phyloP scores from a whole-genome alignment of 192 early-diverging fungal species.

The Umbelopsis sp. region DNA sequence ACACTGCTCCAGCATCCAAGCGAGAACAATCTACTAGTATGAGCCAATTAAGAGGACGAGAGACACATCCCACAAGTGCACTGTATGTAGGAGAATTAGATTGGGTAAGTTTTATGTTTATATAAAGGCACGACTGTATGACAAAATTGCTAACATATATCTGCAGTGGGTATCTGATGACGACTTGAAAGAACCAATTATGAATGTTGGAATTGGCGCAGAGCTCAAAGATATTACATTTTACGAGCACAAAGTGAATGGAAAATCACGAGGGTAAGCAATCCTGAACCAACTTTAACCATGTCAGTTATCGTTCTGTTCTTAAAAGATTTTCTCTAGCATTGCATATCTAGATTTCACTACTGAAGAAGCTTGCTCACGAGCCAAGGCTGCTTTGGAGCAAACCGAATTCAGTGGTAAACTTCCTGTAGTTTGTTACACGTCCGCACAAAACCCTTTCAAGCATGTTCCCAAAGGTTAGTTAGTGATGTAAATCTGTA shows the following conservation, averaged over 20 bases:
- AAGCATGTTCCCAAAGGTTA: conserved; percentile 46
- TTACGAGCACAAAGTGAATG: conserved; percentile 65
- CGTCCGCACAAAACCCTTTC: conserved; percentile 42
- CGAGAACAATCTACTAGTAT: conserved; percentile 27
- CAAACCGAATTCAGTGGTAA: conserved; percentile 39
- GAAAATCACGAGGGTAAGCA: conserved; percentile 60
- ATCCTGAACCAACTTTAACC: no score
- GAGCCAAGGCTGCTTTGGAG: conserved; percentile 46
- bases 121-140: not conserved
- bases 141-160: not conserved
- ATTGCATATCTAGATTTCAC: conserved; percentile 59
- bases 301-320: no score
- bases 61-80: conserved; percentile 34
- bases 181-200: conserved; percentile 44
- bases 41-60: conserved; percentile 26
- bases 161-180: conserved; percentile 60
- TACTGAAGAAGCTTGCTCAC: conserved; percentile 36
- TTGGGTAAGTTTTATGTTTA: conserved; percentile 34
- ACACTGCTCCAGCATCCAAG: conserved; percentile 13
- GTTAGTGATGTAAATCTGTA: not conserved
- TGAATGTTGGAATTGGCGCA: conserved; percentile 49
- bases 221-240: conserved; percentile 58
- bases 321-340: conserved; percentile 14
- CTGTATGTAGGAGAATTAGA: conserved; percentile 48
- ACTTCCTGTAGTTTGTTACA: conserved; percentile 32